Conservation (phyloP, 306 rosid species). For the Dryas octopetala region DNA sequence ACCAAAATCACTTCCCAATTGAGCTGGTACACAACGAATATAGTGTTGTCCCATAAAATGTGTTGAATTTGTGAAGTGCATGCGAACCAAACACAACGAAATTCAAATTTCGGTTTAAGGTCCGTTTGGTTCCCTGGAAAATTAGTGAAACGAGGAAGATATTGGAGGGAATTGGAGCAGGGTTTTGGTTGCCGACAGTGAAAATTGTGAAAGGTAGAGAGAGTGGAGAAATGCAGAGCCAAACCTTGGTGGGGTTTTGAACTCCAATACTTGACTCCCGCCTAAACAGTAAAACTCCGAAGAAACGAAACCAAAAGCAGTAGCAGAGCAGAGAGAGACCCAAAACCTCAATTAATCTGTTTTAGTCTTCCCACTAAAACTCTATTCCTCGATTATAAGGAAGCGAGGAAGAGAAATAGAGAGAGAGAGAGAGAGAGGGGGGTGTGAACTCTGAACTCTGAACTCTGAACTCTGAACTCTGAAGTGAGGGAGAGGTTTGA, state of each 20-base stretch:
- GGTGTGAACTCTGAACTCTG: conserved; percentile 11
- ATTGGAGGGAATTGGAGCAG: background rate
- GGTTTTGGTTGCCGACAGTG: background rate
- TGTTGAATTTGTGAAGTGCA: background rate
- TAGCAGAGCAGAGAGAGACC: background rate
- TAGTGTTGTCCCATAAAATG: background rate
- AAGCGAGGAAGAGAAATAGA: background rate
- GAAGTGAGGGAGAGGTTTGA: conserved; percentile 12
- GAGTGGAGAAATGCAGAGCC: conserved; percentile 5
- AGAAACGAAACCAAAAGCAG: background rate
- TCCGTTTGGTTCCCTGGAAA: background rate
- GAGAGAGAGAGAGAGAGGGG: background rate
- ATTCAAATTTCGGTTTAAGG: background rate
- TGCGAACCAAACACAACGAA: background rate
- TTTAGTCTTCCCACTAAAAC: conserved; percentile 11
- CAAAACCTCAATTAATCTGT: background rate
- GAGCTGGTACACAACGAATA: too few relatives aligned
- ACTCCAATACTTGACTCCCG: background rate
- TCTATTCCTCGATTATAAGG: conserved; percentile 15
- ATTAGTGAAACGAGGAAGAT: background rate
- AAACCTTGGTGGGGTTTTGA: conserved; percentile 18
- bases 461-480: conserved; percentile 43
- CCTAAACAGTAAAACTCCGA: background rate
- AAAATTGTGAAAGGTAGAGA: background rate
- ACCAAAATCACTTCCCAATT: background rate